Percentiles rank a stretch among this genome's conserved stretches.
Conservation (phyloP, 495 filamentous ascomycete genomes). For the Aspergillus biplanus region DNA sequence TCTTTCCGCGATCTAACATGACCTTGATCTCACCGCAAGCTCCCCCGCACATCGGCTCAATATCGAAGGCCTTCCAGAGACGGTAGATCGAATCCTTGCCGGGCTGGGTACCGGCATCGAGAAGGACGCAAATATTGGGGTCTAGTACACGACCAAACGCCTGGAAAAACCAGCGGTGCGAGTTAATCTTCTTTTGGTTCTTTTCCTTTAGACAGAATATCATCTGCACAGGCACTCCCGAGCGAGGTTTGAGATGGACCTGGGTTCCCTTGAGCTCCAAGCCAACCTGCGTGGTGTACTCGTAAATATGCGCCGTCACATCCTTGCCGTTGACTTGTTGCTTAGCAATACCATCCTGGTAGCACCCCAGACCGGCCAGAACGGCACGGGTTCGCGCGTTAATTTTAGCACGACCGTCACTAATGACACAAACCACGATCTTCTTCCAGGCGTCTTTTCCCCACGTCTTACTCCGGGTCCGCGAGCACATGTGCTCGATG, state of each 20-base stretch:
- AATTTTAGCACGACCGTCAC: conserved; percentile 98
- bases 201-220: conserved; percentile 99
- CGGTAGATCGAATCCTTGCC: conserved; percentile 94
- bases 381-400: conserved; percentile 89
- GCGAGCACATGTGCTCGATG: conserved; percentile 93
- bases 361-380: conserved; percentile 90
- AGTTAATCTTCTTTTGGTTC: conserved; percentile 99
- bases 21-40: conserved; percentile 99
- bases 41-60: conserved; percentile 95
- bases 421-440: conserved; percentile 98
- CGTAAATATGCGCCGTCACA: conserved; percentile 98
- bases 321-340: conserved; percentile 97
- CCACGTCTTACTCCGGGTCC: conserved; percentile 93
- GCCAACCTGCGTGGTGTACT: conserved; percentile 94
- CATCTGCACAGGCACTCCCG: conserved; percentile 87
- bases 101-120: conserved; percentile 95
- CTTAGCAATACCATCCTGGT: conserved; percentile 98
- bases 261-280: conserved; percentile 87
- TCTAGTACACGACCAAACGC: conserved; percentile 92
- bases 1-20: conserved; percentile 91
- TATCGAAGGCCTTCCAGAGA: conserved; percentile 97
- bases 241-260: conserved; percentile 74
- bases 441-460: conserved; percentile 99
- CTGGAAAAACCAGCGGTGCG: conserved; percentile 98
- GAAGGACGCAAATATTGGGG: conserved; percentile 93